Evolutionary conservation across 148 eudicot genomes (phyloP).

Genomic region (Chenopodium album): DNA sequence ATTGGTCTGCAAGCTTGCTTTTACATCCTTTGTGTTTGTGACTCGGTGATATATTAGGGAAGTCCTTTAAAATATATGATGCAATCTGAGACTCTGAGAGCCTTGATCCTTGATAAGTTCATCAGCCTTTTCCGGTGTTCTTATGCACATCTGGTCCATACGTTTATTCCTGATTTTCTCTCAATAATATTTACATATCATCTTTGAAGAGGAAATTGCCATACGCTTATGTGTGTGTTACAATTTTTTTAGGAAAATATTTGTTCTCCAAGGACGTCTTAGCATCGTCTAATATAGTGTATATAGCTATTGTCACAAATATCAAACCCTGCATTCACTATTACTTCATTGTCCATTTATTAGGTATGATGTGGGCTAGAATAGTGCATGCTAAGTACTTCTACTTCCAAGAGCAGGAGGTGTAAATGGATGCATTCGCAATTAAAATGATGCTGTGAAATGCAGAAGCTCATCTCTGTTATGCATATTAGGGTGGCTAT

Average conservation of each 20-base stretch:
- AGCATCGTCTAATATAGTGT: background rate
- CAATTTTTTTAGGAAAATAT: background rate
- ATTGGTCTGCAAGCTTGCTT: background rate
- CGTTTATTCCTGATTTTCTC: background rate
- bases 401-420: too few species aligned
- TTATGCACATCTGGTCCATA: background rate
- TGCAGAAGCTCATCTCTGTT: too few species aligned
- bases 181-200: background rate
- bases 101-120: background rate
- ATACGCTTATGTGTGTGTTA: background rate
- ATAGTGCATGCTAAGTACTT: too few species aligned
- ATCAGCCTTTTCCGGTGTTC: background rate
- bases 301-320: background rate
- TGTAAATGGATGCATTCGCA: too few species aligned
- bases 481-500: too few species aligned
- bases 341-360: too few species aligned
- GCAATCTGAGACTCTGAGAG: background rate
- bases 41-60: background rate
- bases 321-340: background rate
- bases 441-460: too few species aligned
- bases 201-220: background rate
- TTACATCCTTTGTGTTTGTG: background rate
- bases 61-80: background rate
- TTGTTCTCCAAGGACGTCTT: background rate
- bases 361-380: too few species aligned